Percentiles rank a stretch among this genome's conserved stretches.
Evolutionary conservation across 352 stramenopile species (phyloP).

Genomic region (Thalassiosira exigua): DNA sequence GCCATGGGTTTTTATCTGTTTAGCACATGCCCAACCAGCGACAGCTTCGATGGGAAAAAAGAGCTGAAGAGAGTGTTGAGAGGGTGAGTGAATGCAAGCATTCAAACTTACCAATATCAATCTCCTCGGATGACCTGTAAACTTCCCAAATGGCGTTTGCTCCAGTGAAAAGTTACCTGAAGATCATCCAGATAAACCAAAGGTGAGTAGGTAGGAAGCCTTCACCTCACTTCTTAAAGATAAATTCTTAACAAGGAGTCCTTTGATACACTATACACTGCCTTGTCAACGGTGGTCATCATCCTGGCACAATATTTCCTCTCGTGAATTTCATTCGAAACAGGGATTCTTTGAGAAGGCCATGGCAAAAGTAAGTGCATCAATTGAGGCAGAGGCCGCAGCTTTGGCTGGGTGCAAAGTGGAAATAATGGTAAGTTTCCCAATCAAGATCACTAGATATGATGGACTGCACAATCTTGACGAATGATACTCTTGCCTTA

Average conservation of each 20-base stretch:
- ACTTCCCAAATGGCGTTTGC: constrained; percentile 57
- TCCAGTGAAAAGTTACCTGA: constrained; percentile 70
- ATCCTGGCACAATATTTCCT: too few relatives aligned
- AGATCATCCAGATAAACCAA: constrained; percentile 71
- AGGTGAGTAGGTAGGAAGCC: constrained; percentile 20
- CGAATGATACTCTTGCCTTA: background rate
- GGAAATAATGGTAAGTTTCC: constrained; percentile 46
- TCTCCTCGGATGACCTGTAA: constrained; percentile 66
- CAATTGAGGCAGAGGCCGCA: constrained; percentile 45
- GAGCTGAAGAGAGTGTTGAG: constrained; percentile 78
- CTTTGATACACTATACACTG: too few relatives aligned
- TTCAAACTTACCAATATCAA: constrained; percentile 47
- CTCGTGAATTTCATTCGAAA: background rate
- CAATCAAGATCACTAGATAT: constrained; percentile 3
- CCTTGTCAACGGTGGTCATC: too few relatives aligned
- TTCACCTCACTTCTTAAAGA: too few relatives aligned
- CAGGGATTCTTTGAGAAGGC: constrained; percentile 52
- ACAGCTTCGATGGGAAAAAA: constrained; percentile 73
- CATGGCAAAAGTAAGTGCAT: constrained; percentile 48
- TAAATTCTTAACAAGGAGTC: too few relatives aligned
- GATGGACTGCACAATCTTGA: background rate
- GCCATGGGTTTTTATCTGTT: constrained; percentile 47
- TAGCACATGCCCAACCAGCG: constrained; percentile 61
- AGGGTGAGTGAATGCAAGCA: constrained; percentile 30
- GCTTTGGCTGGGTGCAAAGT: constrained; percentile 37